A percentile compares a stretch with the other conserved stretches of the same genome.
Evolutionary conservation across 2,329 filamentous ascomycete genomes (phyloP).

Genomic region (Hymenoscyphus albidus): DNA sequence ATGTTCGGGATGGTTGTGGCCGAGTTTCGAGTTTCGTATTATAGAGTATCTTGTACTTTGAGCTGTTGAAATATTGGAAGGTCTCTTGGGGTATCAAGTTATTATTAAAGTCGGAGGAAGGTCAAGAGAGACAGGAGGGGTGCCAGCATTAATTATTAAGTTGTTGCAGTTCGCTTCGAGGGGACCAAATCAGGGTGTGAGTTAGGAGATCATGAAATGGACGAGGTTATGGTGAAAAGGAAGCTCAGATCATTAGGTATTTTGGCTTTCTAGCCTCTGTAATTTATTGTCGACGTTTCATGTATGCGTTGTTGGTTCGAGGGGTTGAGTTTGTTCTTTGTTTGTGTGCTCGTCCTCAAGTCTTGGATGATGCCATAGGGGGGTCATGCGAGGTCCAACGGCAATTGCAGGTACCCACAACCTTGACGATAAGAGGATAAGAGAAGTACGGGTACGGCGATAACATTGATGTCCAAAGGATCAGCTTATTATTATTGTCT

Average conservation of each 20-base stretch:
- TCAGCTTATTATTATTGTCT: not conserved
- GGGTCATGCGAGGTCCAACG: not conserved
- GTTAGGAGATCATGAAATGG: not conserved
- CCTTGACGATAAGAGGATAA: not conserved
- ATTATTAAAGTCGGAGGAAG: not conserved
- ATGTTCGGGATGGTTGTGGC: conserved; percentile 14
- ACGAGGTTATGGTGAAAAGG: not conserved
- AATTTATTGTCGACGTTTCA: not conserved
- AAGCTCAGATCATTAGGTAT: not conserved
- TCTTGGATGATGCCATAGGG: not conserved
- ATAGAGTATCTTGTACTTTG: not conserved
- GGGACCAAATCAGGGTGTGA: not conserved
- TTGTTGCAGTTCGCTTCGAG: not conserved
- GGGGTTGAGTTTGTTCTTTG: not conserved
- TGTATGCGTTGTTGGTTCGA: not conserved
- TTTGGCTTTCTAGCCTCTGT: conserved; percentile 8
- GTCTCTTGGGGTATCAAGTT: not conserved
- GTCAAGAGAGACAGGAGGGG: not conserved
- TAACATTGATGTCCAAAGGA: not conserved
- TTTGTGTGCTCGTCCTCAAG: not conserved
- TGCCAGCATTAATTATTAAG: not conserved
- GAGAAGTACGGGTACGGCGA: not conserved
- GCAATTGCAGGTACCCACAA: not conserved
- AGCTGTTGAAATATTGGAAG: not conserved
- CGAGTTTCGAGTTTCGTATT: not conserved